These are phyloP conservation scores for Sclerotinia minor DNA, from an alignment of 2,329 filamentous ascomycete species.

Conservation along the genomic window DNA sequence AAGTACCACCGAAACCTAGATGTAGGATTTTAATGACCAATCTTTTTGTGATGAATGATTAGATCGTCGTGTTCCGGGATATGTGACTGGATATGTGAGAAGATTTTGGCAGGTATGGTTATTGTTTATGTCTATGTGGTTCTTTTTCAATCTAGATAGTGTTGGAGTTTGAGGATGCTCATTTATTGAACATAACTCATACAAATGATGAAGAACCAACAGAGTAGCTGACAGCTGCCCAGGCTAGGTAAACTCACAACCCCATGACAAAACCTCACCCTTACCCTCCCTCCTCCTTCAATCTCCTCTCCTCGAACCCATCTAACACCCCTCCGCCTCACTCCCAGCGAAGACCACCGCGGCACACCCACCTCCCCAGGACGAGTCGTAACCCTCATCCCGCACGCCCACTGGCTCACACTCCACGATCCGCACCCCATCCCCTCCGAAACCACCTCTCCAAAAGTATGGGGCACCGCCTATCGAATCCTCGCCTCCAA, in stretches of 20 bases:
- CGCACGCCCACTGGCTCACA: conserved; percentile 77
- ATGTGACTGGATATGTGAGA: conserved; percentile 89
- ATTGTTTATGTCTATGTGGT: background rate
- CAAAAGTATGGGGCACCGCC: conserved; percentile 85
- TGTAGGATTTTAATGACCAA: no score
- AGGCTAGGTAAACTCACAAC: conserved; percentile 41
- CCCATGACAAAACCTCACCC: background rate
- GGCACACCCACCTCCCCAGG: conserved; percentile 86
- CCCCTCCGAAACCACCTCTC: conserved; percentile 49
- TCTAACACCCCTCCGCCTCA: conserved; percentile 23
- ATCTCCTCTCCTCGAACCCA: background rate
- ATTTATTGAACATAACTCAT: background rate
- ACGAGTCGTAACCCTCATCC: conserved; percentile 89
- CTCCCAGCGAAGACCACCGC: conserved; percentile 81
- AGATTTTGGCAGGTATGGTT: conserved; percentile 92
- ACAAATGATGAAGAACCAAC: conserved; percentile 7
- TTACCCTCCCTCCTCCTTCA: no score
- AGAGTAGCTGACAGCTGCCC: conserved; percentile 15
- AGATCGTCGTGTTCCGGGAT: conserved; percentile 86
- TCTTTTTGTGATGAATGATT: background rate
- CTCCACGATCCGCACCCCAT: conserved; percentile 56
- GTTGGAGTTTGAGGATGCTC: background rate
- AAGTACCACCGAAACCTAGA: background rate
- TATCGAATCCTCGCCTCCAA: conserved; percentile 75
- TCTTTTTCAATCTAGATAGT: background rate